phyloP scores from a whole-genome alignment of 2,329 filamentous ascomycete genomes.

The Ceratocystis variospora region DNA sequence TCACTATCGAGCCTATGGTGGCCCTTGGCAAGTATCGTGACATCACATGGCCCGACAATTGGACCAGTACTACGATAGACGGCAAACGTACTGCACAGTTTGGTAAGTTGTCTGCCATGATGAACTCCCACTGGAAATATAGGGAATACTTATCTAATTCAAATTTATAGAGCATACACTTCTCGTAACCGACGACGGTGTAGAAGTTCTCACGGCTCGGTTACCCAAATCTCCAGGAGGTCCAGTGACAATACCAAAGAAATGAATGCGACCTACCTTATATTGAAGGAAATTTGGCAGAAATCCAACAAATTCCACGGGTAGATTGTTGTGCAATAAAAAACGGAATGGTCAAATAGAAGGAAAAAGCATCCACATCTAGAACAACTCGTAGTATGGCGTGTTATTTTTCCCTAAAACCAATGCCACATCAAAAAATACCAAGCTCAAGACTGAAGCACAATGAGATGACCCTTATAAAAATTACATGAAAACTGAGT shows the following conservation, averaged over 20 bases:
- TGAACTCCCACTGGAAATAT: background rate
- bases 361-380: background rate
- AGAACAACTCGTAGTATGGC: background rate
- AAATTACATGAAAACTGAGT: too few species aligned
- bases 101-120: conserved; percentile 38
- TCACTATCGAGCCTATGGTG: conserved; percentile 99
- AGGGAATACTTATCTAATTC: background rate
- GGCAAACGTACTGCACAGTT: conserved; percentile 88
- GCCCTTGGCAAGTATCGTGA: conserved; percentile 81
- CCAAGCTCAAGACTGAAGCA: too few species aligned
- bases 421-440: too few species aligned
- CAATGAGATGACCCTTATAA: too few species aligned
- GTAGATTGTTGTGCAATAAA: background rate
- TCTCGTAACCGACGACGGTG: conserved; percentile 67
- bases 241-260: conserved; percentile 43
- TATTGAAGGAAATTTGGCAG: background rate
- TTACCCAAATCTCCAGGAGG: conserved; percentile 62
- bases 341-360: background rate
- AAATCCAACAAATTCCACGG: background rate
- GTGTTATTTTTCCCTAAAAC: too few species aligned
- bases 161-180: conserved; percentile 55
- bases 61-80: conserved; percentile 89
- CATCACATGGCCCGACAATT: conserved; percentile 96
- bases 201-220: conserved; percentile 68
- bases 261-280: background rate